Base-by-base conservation (phyloP, 805 yeast species). In the Metschnikowia baotianmanensis region DNA sequence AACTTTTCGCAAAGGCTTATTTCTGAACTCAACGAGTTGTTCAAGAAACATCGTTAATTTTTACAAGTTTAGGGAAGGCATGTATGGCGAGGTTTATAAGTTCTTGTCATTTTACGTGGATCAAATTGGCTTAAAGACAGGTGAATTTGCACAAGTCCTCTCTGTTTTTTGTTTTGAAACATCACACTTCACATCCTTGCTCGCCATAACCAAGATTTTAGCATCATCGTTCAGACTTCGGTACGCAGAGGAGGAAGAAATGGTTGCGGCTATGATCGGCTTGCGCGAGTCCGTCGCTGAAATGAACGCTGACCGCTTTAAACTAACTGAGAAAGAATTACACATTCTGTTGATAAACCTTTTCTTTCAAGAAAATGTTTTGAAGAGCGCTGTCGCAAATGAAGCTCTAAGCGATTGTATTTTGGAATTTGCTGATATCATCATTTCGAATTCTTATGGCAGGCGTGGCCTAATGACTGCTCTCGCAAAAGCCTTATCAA, bases 401-500 rank as follows among this genome's bases (percentile, higher is more conserved):
- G 57, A 50, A 11, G 47, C 41, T 1, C 48, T 69, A 15, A 55
- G 62, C 9, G 55, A 50, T 6, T 43, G 45, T 0, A 54, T 78
- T 1, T 51, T 46, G 1, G 38, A 42, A 15, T 67, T 78, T 38
- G 69, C 77, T 2, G 26, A 42, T 3, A 70, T 76, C 1, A 67
- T 82, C 2, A 63, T 82, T 21, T 49, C 53, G 1, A 71, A 74
- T 33, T 63, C 86, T 0, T 69, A 56, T 39, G 81, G 86, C 0
- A 74, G 96, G 59, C 77, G 95, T 49, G 72, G 84, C 2, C 62
- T 89, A 6, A 60, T 87, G 18, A 90, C 96, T 0, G 51, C 71
- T 1, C 56, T 89, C 9, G 68, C 84, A 8, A 58, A 58, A 20
- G 55, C 65, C 5, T 48, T 88, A 3, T 65, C 71, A 5, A 50